phyloP scores from a whole-genome alignment of 208 protist genomes.

The Leishmania tropica region DNA sequence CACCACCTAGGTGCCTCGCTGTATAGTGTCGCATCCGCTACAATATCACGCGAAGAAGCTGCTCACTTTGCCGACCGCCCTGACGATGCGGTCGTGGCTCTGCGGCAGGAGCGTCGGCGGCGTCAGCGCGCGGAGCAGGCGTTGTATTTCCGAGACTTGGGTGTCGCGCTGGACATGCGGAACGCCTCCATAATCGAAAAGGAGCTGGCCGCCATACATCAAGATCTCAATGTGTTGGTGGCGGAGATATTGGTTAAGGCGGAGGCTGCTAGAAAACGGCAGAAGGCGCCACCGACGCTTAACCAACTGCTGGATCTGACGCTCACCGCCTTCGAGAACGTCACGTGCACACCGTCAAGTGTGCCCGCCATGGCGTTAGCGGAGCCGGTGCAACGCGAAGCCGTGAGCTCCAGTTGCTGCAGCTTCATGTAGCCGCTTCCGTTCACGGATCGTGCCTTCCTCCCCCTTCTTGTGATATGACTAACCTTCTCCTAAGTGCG shows the following conservation, averaged over 20 bases:
- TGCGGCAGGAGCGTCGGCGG: slow-evolving; percentile 55
- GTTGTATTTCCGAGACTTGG: slow-evolving; percentile 45
- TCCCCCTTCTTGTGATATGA: not conserved
- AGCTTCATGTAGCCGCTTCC: slow-evolving; percentile 36
- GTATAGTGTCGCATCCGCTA: not conserved
- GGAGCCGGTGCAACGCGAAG: slow-evolving; percentile 35
- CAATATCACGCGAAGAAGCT: slow-evolving; percentile 22
- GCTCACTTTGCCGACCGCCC: slow-evolving; percentile 19
- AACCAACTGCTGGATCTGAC: slow-evolving; percentile 71
- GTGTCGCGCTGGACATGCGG: slow-evolving; percentile 51
- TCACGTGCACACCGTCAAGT: slow-evolving; percentile 30
- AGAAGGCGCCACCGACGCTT: slow-evolving; percentile 42
- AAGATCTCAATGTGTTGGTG: slow-evolving; percentile 70
- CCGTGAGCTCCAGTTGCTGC: slow-evolving; percentile 31
- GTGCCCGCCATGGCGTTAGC: slow-evolving; percentile 59
- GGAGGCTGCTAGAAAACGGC: slow-evolving; percentile 31
- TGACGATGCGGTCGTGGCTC: slow-evolving; percentile 25
- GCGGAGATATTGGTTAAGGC: slow-evolving; percentile 58
- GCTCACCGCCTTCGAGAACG: slow-evolving; percentile 54
- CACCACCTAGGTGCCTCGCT: not conserved
- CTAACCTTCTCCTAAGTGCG: not conserved
- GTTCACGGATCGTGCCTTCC: not conserved
- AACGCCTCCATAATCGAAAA: slow-evolving; percentile 52
- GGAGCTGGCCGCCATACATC: slow-evolving; percentile 54
- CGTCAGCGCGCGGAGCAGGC: slow-evolving; percentile 58